Percentiles rank a stretch among this genome's conserved stretches.
phyloP scores from a whole-genome alignment of 495 filamentous ascomycete genomes.

The Amphirosellinia nigrospora region DNA sequence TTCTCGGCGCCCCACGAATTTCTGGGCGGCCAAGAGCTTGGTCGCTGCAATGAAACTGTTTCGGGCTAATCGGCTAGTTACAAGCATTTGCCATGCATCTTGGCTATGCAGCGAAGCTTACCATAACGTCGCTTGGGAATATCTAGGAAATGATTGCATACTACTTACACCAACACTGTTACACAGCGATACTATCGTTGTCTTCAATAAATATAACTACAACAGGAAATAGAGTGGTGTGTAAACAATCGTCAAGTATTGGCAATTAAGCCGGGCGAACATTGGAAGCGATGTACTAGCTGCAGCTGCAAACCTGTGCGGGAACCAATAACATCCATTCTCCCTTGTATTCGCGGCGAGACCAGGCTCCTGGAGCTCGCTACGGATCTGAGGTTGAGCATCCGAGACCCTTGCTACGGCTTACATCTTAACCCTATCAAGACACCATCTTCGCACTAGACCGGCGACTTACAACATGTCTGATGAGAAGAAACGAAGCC shows the following conservation, averaged over 20 bases:
- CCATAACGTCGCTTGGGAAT: slow-evolving; percentile 20
- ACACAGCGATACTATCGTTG: background rate
- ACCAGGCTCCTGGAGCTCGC: slow-evolving; percentile 14
- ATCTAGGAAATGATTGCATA: slow-evolving; percentile 2
- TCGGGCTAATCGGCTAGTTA: slow-evolving; percentile 7
- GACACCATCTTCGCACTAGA: background rate
- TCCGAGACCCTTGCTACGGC: background rate
- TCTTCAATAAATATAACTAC: background rate
- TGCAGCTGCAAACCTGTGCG: background rate
- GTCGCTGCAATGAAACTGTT: slow-evolving; percentile 23
- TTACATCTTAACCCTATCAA: slow-evolving; percentile 1
- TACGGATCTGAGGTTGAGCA: background rate
- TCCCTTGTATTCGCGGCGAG: background rate
- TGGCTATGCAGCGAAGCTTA: slow-evolving; percentile 23
- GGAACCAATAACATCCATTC: background rate
- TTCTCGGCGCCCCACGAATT: slow-evolving; percentile 18
- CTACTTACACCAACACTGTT: background rate
- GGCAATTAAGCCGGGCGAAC: background rate
- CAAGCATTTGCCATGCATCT: slow-evolving; percentile 22
- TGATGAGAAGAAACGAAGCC: background rate
- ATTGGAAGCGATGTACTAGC: background rate
- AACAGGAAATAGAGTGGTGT: background rate
- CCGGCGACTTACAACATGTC: background rate
- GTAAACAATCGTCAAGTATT: background rate
- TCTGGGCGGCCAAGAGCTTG: slow-evolving; percentile 21